Evolutionary conservation across 192 early-diverging fungal species (phyloP).

Genomic region (Mortierella claussenii): DNA sequence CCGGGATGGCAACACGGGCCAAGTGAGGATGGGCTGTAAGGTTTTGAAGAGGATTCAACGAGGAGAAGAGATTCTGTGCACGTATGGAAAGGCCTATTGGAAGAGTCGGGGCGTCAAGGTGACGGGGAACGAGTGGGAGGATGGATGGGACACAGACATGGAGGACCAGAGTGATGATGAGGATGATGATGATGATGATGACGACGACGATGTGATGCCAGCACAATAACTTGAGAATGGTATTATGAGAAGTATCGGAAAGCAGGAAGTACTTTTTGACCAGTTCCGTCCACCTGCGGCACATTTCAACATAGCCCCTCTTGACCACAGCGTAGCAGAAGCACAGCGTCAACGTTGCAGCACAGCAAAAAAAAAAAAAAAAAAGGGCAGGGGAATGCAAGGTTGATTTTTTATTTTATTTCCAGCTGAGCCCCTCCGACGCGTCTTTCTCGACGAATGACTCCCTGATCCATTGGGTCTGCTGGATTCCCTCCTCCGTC

Average conservation of each 20-base stretch:
- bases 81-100: conserved; percentile 48
- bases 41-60: conserved; percentile 35
- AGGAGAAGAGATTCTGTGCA: conserved; percentile 43
- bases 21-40: conserved; percentile 49
- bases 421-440: background rate
- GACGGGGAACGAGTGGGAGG: conserved; percentile 42
- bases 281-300: no score
- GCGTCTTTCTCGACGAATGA: background rate
- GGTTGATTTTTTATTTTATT: conserved; percentile 1
- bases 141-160: conserved; percentile 48
- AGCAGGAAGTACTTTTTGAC: no score
- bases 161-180: conserved; percentile 19
- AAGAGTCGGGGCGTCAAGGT: conserved; percentile 22
- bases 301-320: no score
- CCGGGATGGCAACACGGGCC: conserved; percentile 24
- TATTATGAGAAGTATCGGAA: no score
- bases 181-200: background rate
- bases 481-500: no score
- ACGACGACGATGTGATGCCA: background rate
- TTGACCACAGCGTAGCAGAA: no score
- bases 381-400: no score
- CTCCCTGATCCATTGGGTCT: no score
- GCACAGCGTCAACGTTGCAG: no score
- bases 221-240: no score
- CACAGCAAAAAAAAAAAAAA: no score